These are phyloP conservation scores for Geotrichum candidum DNA, from an alignment of 1,139 yeast genomes.

Conservation along the genomic window DNA sequence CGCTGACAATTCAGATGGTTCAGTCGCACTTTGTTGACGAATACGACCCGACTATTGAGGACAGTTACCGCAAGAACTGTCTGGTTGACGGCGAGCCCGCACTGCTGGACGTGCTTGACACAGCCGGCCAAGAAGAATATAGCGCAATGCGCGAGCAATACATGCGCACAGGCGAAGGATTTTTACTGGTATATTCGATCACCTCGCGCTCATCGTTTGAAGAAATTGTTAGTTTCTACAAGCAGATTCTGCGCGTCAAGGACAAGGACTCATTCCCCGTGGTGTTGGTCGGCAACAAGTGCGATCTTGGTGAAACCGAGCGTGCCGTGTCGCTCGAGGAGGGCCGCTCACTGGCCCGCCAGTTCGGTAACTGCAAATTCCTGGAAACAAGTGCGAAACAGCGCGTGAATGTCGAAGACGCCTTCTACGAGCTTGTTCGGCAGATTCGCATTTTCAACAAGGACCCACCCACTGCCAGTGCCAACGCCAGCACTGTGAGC, in stretches of 20 bases:
- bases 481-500: not conserved
- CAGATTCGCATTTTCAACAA: conserved; percentile 47
- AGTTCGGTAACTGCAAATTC: conserved; percentile 64
- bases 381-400: conserved; percentile 92
- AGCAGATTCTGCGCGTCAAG: conserved; percentile 78
- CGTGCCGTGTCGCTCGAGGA: conserved; percentile 70
- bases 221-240: conserved; percentile 71
- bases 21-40: conserved; percentile 55
- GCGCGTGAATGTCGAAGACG: conserved; percentile 88
- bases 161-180: conserved; percentile 60
- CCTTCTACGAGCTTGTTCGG: conserved; percentile 72
- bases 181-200: conserved; percentile 60
- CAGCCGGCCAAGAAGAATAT: conserved; percentile 91
- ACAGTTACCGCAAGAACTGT: conserved; percentile 49
- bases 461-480: conserved; percentile 10
- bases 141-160: conserved; percentile 81
- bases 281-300: conserved; percentile 39
- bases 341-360: conserved; percentile 67
- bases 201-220: conserved; percentile 74
- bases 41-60: conserved; percentile 87
- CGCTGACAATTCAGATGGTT: conserved; percentile 70
- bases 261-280: conserved; percentile 42
- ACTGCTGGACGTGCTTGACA: conserved; percentile 77
- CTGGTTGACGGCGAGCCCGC: conserved; percentile 82
- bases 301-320: conserved; percentile 61